These are phyloP conservation scores for Aspergillus transmontanensis DNA, from an alignment of 2,329 filamentous ascomycete genomes.

Conservation along the genomic window DNA sequence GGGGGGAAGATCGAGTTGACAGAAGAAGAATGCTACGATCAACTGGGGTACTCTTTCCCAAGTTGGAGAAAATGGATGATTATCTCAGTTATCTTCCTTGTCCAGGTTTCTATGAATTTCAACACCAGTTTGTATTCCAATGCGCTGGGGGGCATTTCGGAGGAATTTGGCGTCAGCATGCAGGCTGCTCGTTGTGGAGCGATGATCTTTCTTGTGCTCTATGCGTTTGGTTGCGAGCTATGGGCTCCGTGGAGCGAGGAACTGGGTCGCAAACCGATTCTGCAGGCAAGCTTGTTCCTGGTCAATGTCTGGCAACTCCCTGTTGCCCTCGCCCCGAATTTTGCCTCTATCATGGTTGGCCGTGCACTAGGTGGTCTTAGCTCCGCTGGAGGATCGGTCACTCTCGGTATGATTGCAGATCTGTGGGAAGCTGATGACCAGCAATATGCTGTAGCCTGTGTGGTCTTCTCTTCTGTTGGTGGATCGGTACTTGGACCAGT, in stretches of 20 bases:
- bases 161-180: conserved; percentile 68
- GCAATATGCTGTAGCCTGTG: conserved; percentile 74
- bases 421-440: conserved; percentile 71
- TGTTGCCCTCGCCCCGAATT: conserved; percentile 73
- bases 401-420: conserved; percentile 74
- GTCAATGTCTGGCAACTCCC: conserved; percentile 78
- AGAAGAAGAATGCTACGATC: conserved; percentile 64
- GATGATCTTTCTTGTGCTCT: conserved; percentile 75
- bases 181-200: conserved; percentile 73
- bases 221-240: conserved; percentile 83
- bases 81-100: conserved; percentile 71
- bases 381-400: conserved; percentile 72
- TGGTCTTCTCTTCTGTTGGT: conserved; percentile 78
- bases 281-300: conserved; percentile 72
- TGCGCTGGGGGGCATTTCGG: conserved; percentile 64
- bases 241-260: conserved; percentile 91
- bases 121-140: conserved; percentile 76
- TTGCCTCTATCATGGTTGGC: conserved; percentile 69
- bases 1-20: conserved; percentile 40
- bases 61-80: conserved; percentile 71
- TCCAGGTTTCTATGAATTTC: conserved; percentile 78
- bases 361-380: conserved; percentile 70
- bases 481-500: conserved; percentile 77
- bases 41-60: conserved; percentile 66
- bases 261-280: conserved; percentile 73